Conservation (phyloP, 192 early-diverging fungal genomes). For the Backusella sp. region DNA sequence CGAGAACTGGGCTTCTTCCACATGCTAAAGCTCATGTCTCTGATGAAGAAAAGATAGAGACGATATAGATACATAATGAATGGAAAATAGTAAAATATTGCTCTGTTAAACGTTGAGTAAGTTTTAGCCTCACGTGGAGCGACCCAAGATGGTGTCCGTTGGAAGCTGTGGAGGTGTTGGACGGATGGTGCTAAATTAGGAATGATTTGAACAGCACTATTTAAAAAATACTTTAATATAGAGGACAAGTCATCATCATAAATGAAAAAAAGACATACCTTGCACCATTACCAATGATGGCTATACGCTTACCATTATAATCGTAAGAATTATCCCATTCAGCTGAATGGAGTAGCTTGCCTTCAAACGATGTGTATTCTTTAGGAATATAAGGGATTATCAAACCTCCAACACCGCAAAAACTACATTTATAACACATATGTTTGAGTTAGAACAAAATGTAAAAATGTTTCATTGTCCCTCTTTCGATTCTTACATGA, state of each 20-base stretch:
- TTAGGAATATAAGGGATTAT: constrained; percentile 44
- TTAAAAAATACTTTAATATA: background rate
- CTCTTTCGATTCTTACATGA: constrained; percentile 17
- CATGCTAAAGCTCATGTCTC: constrained; percentile 6
- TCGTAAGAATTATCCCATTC: constrained; percentile 39
- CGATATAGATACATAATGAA: constrained; percentile 32
- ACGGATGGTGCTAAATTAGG: constrained; percentile 37
- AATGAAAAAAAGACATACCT: constrained; percentile 30
- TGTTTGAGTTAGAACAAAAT: no score
- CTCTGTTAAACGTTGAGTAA: constrained; percentile 12
- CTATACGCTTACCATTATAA: constrained; percentile 44
- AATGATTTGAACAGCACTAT: constrained; percentile 47
- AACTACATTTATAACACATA: background rate
- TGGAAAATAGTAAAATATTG: constrained; percentile 4
- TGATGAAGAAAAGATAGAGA: background rate
- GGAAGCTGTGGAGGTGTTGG: constrained; percentile 40
- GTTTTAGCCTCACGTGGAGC: constrained; percentile 34
- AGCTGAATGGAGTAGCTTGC: constrained; percentile 31
- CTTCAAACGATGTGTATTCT: constrained; percentile 41
- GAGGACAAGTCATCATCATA: background rate
- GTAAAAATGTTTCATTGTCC: background rate
- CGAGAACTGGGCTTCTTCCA: background rate
- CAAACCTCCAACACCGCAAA: constrained; percentile 46
- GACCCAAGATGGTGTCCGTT: constrained; percentile 50
- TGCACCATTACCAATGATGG: constrained; percentile 49